phyloP scores from a whole-genome alignment of 208 protist species.

The Wallacemonas sp. region DNA sequence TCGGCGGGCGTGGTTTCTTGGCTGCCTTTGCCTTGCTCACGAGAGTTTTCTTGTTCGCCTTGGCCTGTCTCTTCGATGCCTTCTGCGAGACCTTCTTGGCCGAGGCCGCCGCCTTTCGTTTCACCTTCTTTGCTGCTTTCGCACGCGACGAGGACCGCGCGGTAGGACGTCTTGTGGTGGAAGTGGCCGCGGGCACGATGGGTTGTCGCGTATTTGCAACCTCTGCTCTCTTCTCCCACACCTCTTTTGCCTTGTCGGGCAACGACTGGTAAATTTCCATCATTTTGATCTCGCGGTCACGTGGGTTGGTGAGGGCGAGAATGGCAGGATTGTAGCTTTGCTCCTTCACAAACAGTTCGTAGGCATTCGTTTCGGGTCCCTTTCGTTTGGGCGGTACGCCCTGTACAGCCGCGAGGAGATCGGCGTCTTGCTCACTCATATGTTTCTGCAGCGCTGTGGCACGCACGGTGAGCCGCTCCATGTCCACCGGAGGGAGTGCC shows the following conservation, averaged over 20 bases:
- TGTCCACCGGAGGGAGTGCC: constrained; percentile 27
- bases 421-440: constrained; percentile 12
- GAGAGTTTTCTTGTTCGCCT: constrained; percentile 2
- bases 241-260: constrained; percentile 55
- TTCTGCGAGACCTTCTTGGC: neutral
- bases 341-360: constrained; percentile 66
- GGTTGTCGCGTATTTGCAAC: too few species aligned
- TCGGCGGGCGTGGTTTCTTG: constrained; percentile 14
- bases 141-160: too few species aligned
- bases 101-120: constrained; percentile 7
- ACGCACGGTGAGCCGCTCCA: constrained; percentile 34
- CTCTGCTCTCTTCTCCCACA: constrained; percentile 18
- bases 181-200: too few species aligned
- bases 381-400: neutral
- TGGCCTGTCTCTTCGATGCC: constrained; percentile 4
- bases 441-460: constrained; percentile 26
- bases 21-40: too few species aligned
- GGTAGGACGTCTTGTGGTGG: too few species aligned
- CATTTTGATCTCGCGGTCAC: constrained; percentile 52
- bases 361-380: constrained; percentile 31
- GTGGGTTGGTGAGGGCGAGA: constrained; percentile 28
- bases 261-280: constrained; percentile 72
- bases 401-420: neutral
- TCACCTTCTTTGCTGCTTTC: constrained; percentile 12
- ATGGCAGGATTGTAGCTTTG: constrained; percentile 65